Evolutionary conservation across 805 yeast genomes (phyloP).

Genomic region (Saccharomycopsis selenospora): DNA sequence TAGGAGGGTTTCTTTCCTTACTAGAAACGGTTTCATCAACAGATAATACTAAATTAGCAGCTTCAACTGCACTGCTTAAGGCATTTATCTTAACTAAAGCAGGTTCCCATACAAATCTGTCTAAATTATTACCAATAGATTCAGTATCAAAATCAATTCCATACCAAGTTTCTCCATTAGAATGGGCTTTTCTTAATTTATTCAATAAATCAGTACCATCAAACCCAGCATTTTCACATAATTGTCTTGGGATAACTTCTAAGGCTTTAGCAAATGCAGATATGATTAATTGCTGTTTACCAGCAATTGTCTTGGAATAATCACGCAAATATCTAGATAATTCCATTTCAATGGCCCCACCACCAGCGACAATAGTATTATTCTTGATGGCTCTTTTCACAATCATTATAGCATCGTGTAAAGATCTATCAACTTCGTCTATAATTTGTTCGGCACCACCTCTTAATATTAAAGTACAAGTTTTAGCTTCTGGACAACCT

Average conservation of each 20-base stretch:
- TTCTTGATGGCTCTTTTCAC: constrained; percentile 91
- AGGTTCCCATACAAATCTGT: constrained; percentile 95
- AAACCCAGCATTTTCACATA: constrained; percentile 98
- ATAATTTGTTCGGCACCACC: constrained; percentile 99
- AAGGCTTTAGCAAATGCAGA: constrained; percentile 91
- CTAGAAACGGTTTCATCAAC: constrained; percentile 91
- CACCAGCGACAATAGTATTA: constrained; percentile 89
- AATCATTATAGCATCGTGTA: constrained; percentile 98
- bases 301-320: constrained; percentile 79
- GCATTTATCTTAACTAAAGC: constrained; percentile 90
- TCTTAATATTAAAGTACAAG: constrained; percentile 87
- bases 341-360: constrained; percentile 99
- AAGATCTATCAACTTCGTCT: constrained; percentile 95
- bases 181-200: constrained; percentile 86
- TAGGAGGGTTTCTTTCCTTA: constrained; percentile 52
- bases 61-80: constrained; percentile 93
- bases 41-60: constrained; percentile 85
- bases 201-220: constrained; percentile 95
- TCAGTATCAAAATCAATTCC: constrained; percentile 91
- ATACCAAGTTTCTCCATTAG: constrained; percentile 84
- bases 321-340: constrained; percentile 82
- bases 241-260: constrained; percentile 93
- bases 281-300: constrained; percentile 90
- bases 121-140: constrained; percentile 74
- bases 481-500: constrained; percentile 87